phyloP scores from a whole-genome alignment of 495 filamentous ascomycete species.

The Schizothecium vesticola region DNA sequence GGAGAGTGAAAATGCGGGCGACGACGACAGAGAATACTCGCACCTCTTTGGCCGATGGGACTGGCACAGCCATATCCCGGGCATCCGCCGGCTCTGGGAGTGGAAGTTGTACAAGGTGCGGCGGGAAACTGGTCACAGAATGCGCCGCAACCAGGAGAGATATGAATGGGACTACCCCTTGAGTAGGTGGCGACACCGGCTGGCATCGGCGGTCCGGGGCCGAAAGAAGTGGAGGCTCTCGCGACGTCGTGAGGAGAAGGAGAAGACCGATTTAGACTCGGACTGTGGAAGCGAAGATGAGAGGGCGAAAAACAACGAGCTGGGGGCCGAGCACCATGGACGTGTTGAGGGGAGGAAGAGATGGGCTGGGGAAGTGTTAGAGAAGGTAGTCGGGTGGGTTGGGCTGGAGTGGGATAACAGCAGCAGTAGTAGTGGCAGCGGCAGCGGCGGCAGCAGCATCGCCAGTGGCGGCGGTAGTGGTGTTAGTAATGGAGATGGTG shows the following conservation, averaged over 20 bases:
- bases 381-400: neutral
- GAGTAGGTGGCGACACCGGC: neutral
- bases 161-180: slow-evolving; percentile 13
- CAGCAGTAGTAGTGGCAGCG: neutral
- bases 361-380: neutral
- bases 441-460: too few species aligned
- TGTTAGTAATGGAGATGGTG: neutral
- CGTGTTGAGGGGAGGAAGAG: neutral
- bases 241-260: neutral
- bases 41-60: slow-evolving; percentile 1
- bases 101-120: slow-evolving; percentile 9
- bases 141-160: slow-evolving; percentile 3
- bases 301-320: neutral
- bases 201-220: neutral
- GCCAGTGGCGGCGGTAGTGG: neutral
- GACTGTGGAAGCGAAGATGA: neutral
- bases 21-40: slow-evolving; percentile 2
- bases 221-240: neutral
- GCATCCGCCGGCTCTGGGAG: slow-evolving; percentile 5
- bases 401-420: neutral
- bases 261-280: neutral
- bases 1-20: neutral
- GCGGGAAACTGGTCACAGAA: neutral
- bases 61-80: slow-evolving; percentile 10
- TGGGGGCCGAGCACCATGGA: neutral